Percentiles rank a stretch among this genome's conserved stretches.
Conservation (phyloP, 2,329 filamentous ascomycete genomes). For the Penicillium sp. region DNA sequence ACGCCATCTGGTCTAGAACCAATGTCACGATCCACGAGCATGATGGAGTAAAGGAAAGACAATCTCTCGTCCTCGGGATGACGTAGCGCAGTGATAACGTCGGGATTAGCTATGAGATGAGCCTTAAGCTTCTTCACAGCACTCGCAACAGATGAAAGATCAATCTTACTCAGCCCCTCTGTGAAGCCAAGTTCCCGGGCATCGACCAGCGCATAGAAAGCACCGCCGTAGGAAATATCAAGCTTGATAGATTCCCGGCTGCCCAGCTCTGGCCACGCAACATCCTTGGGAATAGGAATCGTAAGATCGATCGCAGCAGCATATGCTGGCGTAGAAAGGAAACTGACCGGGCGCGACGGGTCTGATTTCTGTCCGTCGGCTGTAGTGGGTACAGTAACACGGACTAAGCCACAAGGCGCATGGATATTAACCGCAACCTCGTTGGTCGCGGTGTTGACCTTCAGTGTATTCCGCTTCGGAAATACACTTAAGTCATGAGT, state of each 20-base stretch:
- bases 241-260: conserved; percentile 26
- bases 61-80: not conserved
- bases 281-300: conserved; percentile 29
- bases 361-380: conserved; percentile 35
- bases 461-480: conserved; percentile 34
- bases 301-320: conserved; percentile 33
- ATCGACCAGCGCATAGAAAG: conserved; percentile 45
- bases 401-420: conserved; percentile 47
- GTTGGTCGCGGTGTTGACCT: conserved; percentile 23
- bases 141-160: conserved; percentile 31
- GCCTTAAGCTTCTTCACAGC: conserved; percentile 37
- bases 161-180: conserved; percentile 25
- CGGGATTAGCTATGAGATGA: conserved; percentile 19
- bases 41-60: conserved; percentile 19
- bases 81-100: conserved; percentile 4
- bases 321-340: conserved; percentile 46
- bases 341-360: conserved; percentile 39
- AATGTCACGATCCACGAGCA: conserved; percentile 14
- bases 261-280: conserved; percentile 42
- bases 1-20: conserved; percentile 21
- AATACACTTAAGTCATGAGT: conserved; percentile 40
- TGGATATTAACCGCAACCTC: conserved; percentile 41
- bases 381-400: conserved; percentile 41
- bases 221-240: conserved; percentile 47
- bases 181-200: conserved; percentile 42